These are phyloP conservation scores for Dicorynia guianensis DNA, from an alignment of 306 rosid genomes.

Conservation along the genomic window DNA sequence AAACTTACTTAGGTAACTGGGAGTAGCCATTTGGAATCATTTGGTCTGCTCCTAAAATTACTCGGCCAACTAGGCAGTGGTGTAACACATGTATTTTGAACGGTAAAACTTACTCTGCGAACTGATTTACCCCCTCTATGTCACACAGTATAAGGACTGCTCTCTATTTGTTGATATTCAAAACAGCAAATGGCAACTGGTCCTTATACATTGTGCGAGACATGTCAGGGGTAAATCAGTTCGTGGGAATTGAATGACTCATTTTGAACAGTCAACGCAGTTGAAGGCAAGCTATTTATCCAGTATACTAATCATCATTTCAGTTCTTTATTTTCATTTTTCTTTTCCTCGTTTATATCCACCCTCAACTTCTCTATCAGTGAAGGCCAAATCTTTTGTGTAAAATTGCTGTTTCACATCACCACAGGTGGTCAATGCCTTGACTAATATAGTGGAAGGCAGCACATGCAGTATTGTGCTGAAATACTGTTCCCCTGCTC, in stretches of 20 bases:
- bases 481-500: slow-evolving; percentile 54
- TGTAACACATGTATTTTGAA: background rate
- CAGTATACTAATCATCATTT: background rate
- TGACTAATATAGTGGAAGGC: slow-evolving; percentile 49
- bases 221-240: too few relatives aligned
- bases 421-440: slow-evolving; percentile 64
- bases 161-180: too few relatives aligned
- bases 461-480: slow-evolving; percentile 42
- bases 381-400: background rate
- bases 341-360: background rate
- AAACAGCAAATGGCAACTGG: too few relatives aligned
- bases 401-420: background rate
- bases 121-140: too few relatives aligned
- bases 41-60: background rate
- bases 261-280: background rate
- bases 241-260: too few relatives aligned
- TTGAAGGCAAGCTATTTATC: background rate
- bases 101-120: too few relatives aligned
- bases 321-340: background rate
- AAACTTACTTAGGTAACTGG: background rate
- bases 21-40: background rate
- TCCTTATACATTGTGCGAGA: too few relatives aligned
- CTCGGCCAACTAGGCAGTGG: background rate
- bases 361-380: background rate
- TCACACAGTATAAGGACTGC: too few relatives aligned